Evolutionary conservation across 2,329 filamentous ascomycete genomes (phyloP), one percentile per base, ranked within the genome.

Genomic region (Colletotrichum simmondsii): DNA sequence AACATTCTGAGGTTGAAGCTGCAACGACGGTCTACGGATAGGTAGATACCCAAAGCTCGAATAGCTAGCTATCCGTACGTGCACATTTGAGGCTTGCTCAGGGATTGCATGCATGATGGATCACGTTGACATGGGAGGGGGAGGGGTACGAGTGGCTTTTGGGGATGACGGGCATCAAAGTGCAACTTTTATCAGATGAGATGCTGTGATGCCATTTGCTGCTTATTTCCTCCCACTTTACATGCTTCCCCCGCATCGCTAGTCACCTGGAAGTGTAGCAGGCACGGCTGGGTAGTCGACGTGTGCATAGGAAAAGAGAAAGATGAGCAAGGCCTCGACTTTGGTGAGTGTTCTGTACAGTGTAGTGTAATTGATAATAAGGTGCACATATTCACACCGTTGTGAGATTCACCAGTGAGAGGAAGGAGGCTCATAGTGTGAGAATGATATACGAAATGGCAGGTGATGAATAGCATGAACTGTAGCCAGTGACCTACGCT

Each of bases 31-130:
- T 24, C 46, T 46, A 64, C 19, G 32, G 11, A 35, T 3, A 26
- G 24, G 24, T 28, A 3, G 26, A 28, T 42, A 7, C 14, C 16
- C 37, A 42, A 42, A 19, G 37, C 14, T 19, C 37, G 37, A 19
- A 19, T 42, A 42, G 14, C 14, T 42, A 42, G 6, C 7, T 42
- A 35, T 35, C 32, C 32, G 32, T 35, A 35, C 37, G 6, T 42
- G 14, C 37, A 42, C 14, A 42, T 19, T 42, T 42, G 37, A 42
- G 37, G n/a, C 49, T n/a, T 49, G 35, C 14, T 35, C 3, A 62
- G 22, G 49, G 64, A 24, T 61, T 68, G 69, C 69, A 72, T 72
- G 69, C 69, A 69, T 32, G 53, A n/a, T 28, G 35, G 69, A 72
- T 72, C 69, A 72, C 59, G 58, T 72, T 72, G 32, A 16, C 26